Evolutionary conservation across 257 asterid genomes (phyloP).

Genomic region (Solanum habrochaites): DNA sequence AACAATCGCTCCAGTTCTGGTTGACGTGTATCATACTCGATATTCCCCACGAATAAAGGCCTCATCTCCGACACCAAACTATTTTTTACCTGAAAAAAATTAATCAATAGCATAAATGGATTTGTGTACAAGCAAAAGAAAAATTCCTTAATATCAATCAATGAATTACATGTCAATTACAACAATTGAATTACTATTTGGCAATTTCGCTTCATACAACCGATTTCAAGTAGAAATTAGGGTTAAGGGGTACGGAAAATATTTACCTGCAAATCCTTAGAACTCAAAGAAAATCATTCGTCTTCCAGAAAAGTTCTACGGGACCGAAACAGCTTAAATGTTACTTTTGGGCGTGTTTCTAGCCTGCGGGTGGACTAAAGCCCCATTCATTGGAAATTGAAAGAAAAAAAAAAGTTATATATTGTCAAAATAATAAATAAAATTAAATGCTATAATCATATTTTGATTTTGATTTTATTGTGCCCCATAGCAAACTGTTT

Average conservation of each 20-base stretch:
- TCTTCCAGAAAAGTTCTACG: background rate
- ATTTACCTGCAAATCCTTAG: background rate
- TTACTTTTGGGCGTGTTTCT: background rate
- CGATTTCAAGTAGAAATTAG: background rate
- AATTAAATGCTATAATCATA: no score
- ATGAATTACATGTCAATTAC: background rate
- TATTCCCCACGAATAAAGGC: constrained; percentile 80
- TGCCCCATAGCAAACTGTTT: no score
- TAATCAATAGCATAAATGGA: background rate
- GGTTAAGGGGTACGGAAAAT: background rate
- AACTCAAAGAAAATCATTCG: background rate
- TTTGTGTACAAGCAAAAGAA: background rate
- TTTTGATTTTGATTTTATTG: no score
- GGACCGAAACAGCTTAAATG: background rate
- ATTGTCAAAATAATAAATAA: no score
- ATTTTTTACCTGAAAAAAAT: background rate
- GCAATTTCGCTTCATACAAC: background rate
- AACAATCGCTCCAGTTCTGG: constrained; percentile 76
- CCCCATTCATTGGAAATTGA: background rate
- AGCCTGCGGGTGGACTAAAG: background rate
- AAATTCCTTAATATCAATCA: background rate
- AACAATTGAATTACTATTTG: background rate
- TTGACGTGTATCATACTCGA: constrained; percentile 76
- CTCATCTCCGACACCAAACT: constrained; percentile 27
- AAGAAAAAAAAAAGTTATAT: background rate